Base-by-base conservation (phyloP, 371 early-diverging fungal species). In the Mortierella sp. region DNA sequence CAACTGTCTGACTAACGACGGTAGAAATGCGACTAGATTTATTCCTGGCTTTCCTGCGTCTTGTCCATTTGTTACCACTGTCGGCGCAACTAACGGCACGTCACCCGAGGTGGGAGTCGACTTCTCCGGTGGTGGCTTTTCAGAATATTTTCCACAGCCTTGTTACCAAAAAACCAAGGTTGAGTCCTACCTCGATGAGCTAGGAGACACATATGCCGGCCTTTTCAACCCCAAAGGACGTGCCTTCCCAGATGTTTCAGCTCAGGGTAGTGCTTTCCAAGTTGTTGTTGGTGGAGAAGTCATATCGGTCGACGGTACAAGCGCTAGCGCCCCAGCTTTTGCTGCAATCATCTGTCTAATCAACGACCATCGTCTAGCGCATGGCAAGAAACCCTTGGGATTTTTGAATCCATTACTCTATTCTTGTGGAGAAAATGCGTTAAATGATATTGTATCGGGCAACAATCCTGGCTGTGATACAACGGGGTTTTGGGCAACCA, bases 111-210 rank as follows among this genome's bases (percentile, higher is more conserved):
- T 23, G 0, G 65, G 27, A 23, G 65, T 39, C 6, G 17, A 21
- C 17, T 42, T 52, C n/a, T 65, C 65, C 11, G 58, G 37, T 12
- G 65, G 65, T 17, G 65, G 65, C 6, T 65, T 65, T 31, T 65
- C 65, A 11, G 34, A 43, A 8, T 34, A 44, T 46, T 65, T 65
- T 28, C 1, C 0, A 0, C 34, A 8, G 7, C 65, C 52, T 0
- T 0, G 0, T 0, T 65, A 46, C 21, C 65, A 65, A 52, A 4
- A 0, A 1, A 2, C 1, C 9, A 47, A 42, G 6, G 58, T 65
- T 2, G 2, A 12, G 1, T 14, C 27, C 4, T 65, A 57, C 46
- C 44, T 65, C 8, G 8, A 3, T 11, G 4, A 19, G 5, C 9
- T 52, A 4, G 52, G 53, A 15, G 8, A 0, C 11, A n/a, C 32